Conservation (phyloP, 2,329 filamentous ascomycete species). For the Beauveria brongniartii region DNA sequence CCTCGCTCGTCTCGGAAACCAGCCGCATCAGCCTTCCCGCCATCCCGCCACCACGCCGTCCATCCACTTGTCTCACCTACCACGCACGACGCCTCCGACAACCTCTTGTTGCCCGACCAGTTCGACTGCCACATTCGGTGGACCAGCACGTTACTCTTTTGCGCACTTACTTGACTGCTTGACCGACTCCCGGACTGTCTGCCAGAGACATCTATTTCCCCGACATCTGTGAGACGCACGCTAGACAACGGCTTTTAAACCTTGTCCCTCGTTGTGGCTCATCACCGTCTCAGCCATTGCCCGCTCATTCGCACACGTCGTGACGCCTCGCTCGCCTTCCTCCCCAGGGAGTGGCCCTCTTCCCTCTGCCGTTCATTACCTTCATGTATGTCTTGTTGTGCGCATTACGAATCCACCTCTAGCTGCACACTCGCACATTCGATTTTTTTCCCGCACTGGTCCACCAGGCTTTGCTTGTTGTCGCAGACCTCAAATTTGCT, state of each 20-base stretch:
- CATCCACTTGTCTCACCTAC: constrained; percentile 5
- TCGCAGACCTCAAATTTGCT: constrained; percentile 10
- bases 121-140: not conserved
- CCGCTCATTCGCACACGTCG: constrained; percentile 2
- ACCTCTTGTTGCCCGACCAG: not conserved
- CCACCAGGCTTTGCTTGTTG: constrained; percentile 5
- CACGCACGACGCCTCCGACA: not conserved
- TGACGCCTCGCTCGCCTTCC: not conserved
- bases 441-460: constrained; percentile 5
- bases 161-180: constrained; percentile 5
- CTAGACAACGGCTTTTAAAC: constrained; percentile 7
- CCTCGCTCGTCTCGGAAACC: not conserved
- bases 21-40: not conserved
- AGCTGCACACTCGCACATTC: constrained; percentile 9
- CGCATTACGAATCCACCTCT: constrained; percentile 10
- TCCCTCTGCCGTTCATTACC: constrained; percentile 8
- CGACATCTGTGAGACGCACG: constrained; percentile 10
- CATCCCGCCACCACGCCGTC: constrained; percentile 2
- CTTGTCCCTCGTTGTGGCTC: constrained; percentile 4
- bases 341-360: not conserved
- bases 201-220: constrained; percentile 8
- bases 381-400: constrained; percentile 11
- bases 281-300: constrained; percentile 10
- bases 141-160: not conserved
- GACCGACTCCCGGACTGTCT: not conserved